A percentile compares a stretch with the other conserved stretches of the same genome.
phyloP scores from a whole-genome alignment of 1,284 basidiomycete genomes.

The Apiotrichum akiyoshidainum region DNA sequence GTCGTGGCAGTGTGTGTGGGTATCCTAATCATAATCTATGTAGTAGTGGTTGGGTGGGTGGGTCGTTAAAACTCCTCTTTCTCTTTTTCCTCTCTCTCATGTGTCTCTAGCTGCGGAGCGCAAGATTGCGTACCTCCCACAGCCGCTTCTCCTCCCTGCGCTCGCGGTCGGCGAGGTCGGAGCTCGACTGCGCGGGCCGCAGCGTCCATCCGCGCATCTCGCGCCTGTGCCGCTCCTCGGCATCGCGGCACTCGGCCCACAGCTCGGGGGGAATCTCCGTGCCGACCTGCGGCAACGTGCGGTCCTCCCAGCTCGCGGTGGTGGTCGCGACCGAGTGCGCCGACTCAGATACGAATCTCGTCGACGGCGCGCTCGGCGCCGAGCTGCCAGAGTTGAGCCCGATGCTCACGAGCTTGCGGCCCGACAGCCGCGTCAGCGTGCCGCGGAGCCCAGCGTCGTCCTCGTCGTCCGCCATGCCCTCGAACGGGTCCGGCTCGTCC shows the following conservation, averaged over 20 bases:
- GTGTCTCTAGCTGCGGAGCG: conserved; percentile 18
- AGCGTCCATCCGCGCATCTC: conserved; percentile 75
- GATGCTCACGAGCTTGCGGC: conserved; percentile 30
- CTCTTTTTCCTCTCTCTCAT: not conserved
- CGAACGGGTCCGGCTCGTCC: conserved; percentile 89
- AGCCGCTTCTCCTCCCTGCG: conserved; percentile 41
- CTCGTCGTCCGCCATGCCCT: conserved; percentile 81
- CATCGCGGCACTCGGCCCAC: conserved; percentile 64
- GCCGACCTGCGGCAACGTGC: conserved; percentile 9
- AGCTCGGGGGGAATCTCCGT: conserved; percentile 52
- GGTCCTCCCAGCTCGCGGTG: conserved; percentile 21
- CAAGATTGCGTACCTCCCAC: conserved; percentile 49
- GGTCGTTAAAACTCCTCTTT: no score
- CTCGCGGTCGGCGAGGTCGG: conserved; percentile 32
- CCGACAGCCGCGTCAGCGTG: conserved; percentile 58
- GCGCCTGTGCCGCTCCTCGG: conserved; percentile 70
- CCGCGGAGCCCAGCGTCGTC: conserved; percentile 59
- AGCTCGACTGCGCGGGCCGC: conserved; percentile 11
- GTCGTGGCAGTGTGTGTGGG: no score
- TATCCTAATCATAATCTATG: no score
- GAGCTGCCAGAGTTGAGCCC: conserved; percentile 18
- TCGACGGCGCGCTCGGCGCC: not conserved
- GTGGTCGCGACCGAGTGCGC: conserved; percentile 18
- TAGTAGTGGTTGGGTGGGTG: no score
- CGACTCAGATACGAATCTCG: conserved; percentile 31